Percentiles rank a stretch among this genome's conserved stretches.
Conservation (phyloP, 2,329 filamentous ascomycete genomes). For the Aspergillus clavatus region DNA sequence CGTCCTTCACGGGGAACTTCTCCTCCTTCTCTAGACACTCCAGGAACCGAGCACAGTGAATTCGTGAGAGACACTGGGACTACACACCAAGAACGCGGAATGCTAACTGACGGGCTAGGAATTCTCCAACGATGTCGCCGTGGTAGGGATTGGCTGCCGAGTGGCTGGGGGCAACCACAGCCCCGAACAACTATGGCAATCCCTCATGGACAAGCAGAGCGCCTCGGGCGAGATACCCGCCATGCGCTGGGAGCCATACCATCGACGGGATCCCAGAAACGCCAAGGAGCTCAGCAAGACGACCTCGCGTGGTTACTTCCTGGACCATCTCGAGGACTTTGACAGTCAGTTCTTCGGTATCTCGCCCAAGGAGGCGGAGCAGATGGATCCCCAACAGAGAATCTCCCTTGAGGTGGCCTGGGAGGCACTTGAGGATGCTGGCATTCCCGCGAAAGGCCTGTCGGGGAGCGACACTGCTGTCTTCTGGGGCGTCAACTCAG, state of each 20-base stretch:
- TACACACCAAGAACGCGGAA: too few relatives aligned
- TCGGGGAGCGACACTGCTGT: slow-evolving; percentile 22
- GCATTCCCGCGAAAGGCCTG: slow-evolving; percentile 12
- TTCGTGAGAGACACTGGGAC: too few relatives aligned
- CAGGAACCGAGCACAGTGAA: too few relatives aligned
- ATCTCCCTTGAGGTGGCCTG: slow-evolving; percentile 36
- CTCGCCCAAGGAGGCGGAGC: slow-evolving; percentile 21
- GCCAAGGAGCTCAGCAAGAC: background rate
- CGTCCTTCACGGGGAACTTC: too few relatives aligned
- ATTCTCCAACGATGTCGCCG: too few relatives aligned
- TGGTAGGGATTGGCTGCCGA: slow-evolving; percentile 33
- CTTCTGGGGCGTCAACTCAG: slow-evolving; percentile 17
- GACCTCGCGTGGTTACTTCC: background rate
- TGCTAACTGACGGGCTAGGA: too few relatives aligned
- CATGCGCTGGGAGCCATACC: too few relatives aligned
- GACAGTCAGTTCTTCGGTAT: slow-evolving; percentile 24
- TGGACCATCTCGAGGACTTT: slow-evolving; percentile 7
- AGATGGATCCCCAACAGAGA: slow-evolving; percentile 29
- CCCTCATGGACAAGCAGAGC: slow-evolving; percentile 25
- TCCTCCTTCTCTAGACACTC: too few relatives aligned
- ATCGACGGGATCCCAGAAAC: background rate
- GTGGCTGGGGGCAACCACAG: slow-evolving; percentile 26
- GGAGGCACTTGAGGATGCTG: slow-evolving; percentile 29
- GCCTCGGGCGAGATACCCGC: too few relatives aligned
- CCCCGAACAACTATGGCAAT: slow-evolving; percentile 33